These are phyloP conservation scores for Circinella umbellata DNA, from an alignment of 371 early-diverging fungal species.

Conservation along the genomic window DNA sequence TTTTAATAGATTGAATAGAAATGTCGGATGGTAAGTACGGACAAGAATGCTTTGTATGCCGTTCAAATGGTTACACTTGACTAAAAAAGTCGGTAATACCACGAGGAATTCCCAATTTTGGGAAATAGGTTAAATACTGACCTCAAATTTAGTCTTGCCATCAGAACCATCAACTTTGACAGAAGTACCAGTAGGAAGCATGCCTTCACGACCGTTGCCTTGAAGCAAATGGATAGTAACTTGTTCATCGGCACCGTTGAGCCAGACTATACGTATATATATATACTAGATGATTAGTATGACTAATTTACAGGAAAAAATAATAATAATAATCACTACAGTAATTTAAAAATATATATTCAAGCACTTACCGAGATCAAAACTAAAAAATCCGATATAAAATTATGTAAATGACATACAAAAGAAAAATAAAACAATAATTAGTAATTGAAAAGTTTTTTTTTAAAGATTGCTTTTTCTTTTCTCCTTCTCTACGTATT, in stretches of 20 bases:
- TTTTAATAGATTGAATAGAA: slow-evolving; percentile 4
- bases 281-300: too few relatives aligned
- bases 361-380: not conserved
- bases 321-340: not conserved
- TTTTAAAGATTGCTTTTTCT: too few relatives aligned
- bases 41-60: slow-evolving; percentile 6
- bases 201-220: slow-evolving; percentile 15
- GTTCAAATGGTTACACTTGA: not conserved
- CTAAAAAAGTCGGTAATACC: not conserved
- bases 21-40: slow-evolving; percentile 5
- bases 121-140: not conserved
- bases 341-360: not conserved
- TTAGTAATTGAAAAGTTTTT: too few relatives aligned
- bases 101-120: not conserved
- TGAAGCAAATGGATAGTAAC: slow-evolving; percentile 17
- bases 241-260: slow-evolving; percentile 13
- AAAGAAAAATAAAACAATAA: not conserved
- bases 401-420: not conserved
- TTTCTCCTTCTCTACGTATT: too few relatives aligned
- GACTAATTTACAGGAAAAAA: not conserved
- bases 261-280: slow-evolving; percentile 20
- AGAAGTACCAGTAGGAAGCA: slow-evolving; percentile 17
- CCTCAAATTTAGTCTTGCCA: slow-evolving; percentile 14
- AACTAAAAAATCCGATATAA: not conserved
- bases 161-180: slow-evolving; percentile 18